Conservation (phyloP, 1,284 basidiomycete genomes). For the Calocybe gambosa region DNA sequence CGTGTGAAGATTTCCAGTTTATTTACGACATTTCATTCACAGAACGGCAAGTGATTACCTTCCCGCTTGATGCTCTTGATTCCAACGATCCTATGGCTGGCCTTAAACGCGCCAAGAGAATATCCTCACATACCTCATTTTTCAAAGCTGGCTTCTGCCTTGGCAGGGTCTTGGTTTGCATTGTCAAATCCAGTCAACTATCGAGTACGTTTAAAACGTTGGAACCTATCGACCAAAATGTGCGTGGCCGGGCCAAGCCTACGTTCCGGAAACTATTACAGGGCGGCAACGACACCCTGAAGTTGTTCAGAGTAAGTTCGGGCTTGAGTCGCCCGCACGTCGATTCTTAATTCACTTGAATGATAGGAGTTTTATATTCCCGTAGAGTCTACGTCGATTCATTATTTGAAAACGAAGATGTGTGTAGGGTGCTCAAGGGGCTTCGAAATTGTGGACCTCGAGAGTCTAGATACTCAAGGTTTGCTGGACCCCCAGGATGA, state of each 20-base stretch:
- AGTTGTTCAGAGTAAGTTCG: conserved; percentile 80
- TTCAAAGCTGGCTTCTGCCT: conserved; percentile 96
- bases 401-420: conserved; percentile 96
- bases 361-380: conserved; percentile 96
- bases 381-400: conserved; percentile 93
- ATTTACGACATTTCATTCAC: conserved; percentile 2
- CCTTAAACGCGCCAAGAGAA: conserved; percentile 89
- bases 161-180: conserved; percentile 92
- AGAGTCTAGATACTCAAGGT: conserved; percentile 95
- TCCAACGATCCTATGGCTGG: conserved; percentile 87
- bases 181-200: conserved; percentile 92
- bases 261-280: conserved; percentile 94
- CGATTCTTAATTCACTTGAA: conserved; percentile 1
- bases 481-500: conserved; percentile 91
- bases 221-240: conserved; percentile 91
- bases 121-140: conserved; percentile 95
- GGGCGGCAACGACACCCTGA: conserved; percentile 91
- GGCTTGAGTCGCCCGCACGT: conserved; percentile 1
- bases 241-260: conserved; percentile 80
- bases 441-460: conserved; percentile 99
- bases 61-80: conserved; percentile 92
- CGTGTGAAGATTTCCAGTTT: background rate
- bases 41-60: conserved; percentile 95
- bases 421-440: conserved; percentile 97
- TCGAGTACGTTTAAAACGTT: conserved; percentile 98